These are phyloP conservation scores for Cercospora berteroae DNA, from an alignment of 2,329 filamentous ascomycete species.

Conservation along the genomic window DNA sequence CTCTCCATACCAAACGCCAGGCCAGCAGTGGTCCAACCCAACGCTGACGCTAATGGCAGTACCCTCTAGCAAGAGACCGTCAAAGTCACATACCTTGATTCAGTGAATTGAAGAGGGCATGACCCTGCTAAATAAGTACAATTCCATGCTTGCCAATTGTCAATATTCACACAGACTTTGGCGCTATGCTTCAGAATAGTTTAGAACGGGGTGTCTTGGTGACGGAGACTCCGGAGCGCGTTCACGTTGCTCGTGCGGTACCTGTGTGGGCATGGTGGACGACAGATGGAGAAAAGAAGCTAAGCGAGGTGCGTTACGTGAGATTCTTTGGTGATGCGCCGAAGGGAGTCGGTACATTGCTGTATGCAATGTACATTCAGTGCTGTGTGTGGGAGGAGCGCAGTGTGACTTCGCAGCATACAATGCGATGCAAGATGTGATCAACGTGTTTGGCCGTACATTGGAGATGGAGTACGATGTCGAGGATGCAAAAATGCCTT, in stretches of 20 bases:
- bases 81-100: conserved; percentile 12
- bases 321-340: background rate
- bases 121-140: background rate
- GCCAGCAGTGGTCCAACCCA: background rate
- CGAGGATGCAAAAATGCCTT: background rate
- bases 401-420: background rate
- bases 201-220: background rate
- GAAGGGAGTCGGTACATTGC: background rate
- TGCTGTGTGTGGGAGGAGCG: background rate
- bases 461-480: background rate
- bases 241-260: background rate
- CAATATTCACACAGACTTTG: background rate
- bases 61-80: conserved; percentile 10
- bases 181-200: conserved; percentile 4
- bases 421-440: background rate
- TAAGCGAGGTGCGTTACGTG: background rate
- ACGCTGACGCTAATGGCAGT: conserved; percentile 5
- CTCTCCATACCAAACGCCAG: background rate
- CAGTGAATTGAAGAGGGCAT: background rate
- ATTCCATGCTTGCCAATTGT: background rate
- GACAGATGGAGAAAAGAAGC: too few relatives aligned
- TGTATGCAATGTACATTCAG: background rate
- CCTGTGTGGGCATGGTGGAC: background rate
- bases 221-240: background rate
- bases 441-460: background rate